Conservation (phyloP, 2,329 filamentous ascomycete species). For the Thelonectria rubi region DNA sequence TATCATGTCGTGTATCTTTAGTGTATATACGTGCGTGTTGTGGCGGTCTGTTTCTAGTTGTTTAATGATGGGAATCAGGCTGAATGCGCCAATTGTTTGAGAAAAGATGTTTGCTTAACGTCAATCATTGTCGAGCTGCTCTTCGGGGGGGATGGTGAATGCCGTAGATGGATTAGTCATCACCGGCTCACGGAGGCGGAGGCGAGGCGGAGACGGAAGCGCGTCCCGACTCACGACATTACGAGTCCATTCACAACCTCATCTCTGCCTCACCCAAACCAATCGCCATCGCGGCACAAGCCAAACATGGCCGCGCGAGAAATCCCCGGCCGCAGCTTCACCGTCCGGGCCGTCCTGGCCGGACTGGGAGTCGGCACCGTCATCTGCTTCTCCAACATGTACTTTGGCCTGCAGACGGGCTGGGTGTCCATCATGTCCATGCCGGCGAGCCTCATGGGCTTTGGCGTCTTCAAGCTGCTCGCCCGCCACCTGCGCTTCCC, state of each 20-base stretch:
- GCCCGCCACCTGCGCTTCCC: slow-evolving; percentile 77
- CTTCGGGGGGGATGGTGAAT: not conserved
- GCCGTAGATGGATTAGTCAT: not conserved
- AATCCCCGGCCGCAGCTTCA: slow-evolving; percentile 75
- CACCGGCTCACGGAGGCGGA: not conserved
- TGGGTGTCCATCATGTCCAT: slow-evolving; percentile 89
- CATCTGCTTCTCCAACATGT: slow-evolving; percentile 97
- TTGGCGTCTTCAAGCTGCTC: slow-evolving; percentile 88
- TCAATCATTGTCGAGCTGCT: not conserved
- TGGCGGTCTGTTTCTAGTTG: not conserved
- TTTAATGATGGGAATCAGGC: too few relatives aligned
- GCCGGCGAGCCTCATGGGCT: slow-evolving; percentile 93
- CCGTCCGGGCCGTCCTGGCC: slow-evolving; percentile 78
- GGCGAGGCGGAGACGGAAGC: not conserved
- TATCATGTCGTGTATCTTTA: slow-evolving; percentile 14
- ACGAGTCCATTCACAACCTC: not conserved
- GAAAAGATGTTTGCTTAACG: too few relatives aligned
- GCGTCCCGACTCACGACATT: not conserved
- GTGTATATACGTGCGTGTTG: not conserved
- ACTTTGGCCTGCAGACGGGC: slow-evolving; percentile 92
- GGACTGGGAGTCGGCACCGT: slow-evolving; percentile 87
- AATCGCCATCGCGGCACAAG: not conserved
- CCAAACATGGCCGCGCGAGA: slow-evolving; percentile 37
- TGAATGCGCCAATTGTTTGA: too few relatives aligned
- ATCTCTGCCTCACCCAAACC: not conserved